Evolutionary conservation across 1,139 yeast genomes (phyloP), one percentile per base, ranked within the genome.

Genomic region (Candida gigantensis): DNA sequence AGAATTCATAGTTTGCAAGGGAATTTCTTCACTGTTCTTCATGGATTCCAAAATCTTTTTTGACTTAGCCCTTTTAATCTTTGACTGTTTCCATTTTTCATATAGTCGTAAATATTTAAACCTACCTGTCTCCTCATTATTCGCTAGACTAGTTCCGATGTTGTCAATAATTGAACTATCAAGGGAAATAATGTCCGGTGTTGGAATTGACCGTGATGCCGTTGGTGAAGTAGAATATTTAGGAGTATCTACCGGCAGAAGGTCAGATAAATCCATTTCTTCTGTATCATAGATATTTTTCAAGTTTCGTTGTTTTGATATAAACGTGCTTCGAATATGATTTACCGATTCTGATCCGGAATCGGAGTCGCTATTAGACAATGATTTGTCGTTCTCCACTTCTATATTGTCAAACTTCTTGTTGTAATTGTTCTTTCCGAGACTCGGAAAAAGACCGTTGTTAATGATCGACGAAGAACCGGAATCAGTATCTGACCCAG

Each of bases 31-130:
- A 12, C 43, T 34, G 26, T 44, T 34, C 24, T 43, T 45, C 49
- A 52, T 46, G 24, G 43, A 45, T 2, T 43, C 33, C 7, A 47
- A 31, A 5, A 45, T 42, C 5, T 41, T 36, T 3, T 4, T 11
- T 5, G 13, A 23, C 6, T 43, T 40, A 10, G 46, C 41, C 11
- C 46, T 15, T 8, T 34, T 30, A n/a, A 37, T 35, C 23, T 39
- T 43, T n/a, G 38, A 32, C 17, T 51, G 52, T 23, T 45, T 42
- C 7, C 56, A 36, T 14, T 44, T 50, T 32, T 56, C 58, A 44
- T 67, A 67, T 7, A 51, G 45, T 17, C 56, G 42, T 15, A 67
- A 47, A 37, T 54, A 65, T 36, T 57, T 57, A 42, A 66, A 65
- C 33, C 67, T 44, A 12, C 58, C 68, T 26, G 51, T 51, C 7